Evolutionary conservation across 257 asterid genomes (phyloP), one percentile per base, ranked within the genome.

Genomic region (Nicotiana noctiflora): DNA sequence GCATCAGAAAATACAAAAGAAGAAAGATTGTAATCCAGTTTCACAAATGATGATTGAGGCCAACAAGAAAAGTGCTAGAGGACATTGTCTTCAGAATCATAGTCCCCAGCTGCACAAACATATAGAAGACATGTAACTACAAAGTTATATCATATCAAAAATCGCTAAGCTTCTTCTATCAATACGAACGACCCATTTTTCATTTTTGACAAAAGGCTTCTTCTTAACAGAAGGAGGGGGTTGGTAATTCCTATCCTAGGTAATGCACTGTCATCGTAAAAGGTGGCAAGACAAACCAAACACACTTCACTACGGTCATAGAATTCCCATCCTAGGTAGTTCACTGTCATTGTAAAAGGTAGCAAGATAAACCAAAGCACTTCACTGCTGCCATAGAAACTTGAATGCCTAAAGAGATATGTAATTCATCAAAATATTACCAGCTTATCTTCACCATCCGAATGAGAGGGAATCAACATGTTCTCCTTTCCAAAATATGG

Each of bases 361-460:
- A 51, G 56, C 18, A 51, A 51, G 56, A 51, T 51, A 51, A 51
- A 51, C 56, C 56, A 51, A 49, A 74, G 40, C 62, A 74, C 18
- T 74, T 74, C 61, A 60, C 44, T 14, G 44, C 44, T 8, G 31
- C 49, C 79, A 49, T 23, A 49, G 27, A 49, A 74, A 23, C 44
- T 74, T 49, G 21, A 8, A 74, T 23, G 44, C 25, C 23, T 12
- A 8, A 49, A 74, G 44, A 25, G 52, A 51, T 49, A 74, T 7
- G 61, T 14, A 74, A 74, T 17, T 49, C 79, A 23, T 49, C 62
- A 78, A 75, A 53, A 46, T 49, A 84, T 81, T 88, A 90, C 97
- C 92, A 31, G 79, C 17, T 86, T 81, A 85, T 49, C 60, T 82
- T 87, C 92, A 80, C 88, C 86, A 76, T 82, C 83, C 81, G 90